Evolutionary conservation across 2,329 filamentous ascomycete genomes (phyloP).

Genomic region (Cladobotryum protrusum): DNA sequence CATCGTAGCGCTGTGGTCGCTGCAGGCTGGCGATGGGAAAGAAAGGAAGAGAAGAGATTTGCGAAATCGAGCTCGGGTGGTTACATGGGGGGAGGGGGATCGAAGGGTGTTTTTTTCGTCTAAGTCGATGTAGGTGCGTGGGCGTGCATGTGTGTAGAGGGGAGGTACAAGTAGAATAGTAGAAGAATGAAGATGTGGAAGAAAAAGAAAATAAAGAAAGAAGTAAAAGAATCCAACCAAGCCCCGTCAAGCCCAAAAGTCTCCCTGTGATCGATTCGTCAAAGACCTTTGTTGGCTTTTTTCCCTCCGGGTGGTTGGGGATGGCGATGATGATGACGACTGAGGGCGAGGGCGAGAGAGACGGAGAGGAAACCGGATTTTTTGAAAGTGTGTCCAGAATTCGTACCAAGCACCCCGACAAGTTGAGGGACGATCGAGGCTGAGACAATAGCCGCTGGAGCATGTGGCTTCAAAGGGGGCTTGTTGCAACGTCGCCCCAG

Average conservation of each 20-base stretch:
- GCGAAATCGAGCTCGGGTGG: not conserved
- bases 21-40: not conserved
- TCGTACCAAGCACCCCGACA: too few relatives aligned
- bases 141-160: not conserved
- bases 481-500: not conserved
- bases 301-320: not conserved
- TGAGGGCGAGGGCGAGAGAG: not conserved
- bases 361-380: not conserved
- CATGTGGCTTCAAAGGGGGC: not conserved
- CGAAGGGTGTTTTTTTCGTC: not conserved
- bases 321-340: not conserved
- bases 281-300: not conserved
- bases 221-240: not conserved
- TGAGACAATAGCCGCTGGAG: not conserved
- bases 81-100: not conserved
- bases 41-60: not conserved
- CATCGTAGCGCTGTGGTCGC: constrained; percentile 5
- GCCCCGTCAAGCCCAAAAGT: not conserved
- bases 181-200: not conserved
- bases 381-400: too few relatives aligned
- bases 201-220: not conserved
- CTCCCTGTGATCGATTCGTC: not conserved
- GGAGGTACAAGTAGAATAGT: not conserved
- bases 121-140: not conserved
- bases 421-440: not conserved